Evolutionary conservation across 306 rosid species (phyloP).

Genomic region (Comarum palustre): DNA sequence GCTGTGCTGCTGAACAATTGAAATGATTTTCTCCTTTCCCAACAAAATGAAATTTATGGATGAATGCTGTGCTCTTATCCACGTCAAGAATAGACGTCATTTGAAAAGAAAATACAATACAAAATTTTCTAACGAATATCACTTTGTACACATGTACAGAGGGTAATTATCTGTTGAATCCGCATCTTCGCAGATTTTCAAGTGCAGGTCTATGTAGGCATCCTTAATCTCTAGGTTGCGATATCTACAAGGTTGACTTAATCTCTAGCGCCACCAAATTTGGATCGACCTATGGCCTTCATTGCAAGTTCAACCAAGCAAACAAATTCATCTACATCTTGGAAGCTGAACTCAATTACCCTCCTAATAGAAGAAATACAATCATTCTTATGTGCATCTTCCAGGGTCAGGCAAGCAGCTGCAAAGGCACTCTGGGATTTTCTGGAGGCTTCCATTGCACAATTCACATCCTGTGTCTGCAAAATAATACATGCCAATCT

Average conservation of each 20-base stretch:
- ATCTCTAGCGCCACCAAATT: conserved; percentile 59
- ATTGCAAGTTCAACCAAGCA: conserved; percentile 53
- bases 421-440: conserved; percentile 55
- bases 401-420: conserved; percentile 39
- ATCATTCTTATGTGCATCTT: conserved; percentile 49
- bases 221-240: no score
- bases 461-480: conserved; percentile 59
- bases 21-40: conserved; percentile 44
- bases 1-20: conserved; percentile 27
- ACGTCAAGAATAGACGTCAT: conserved; percentile 40
- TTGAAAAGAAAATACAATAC: conserved; percentile 34
- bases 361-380: conserved; percentile 51
- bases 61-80: conserved; percentile 47
- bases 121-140: conserved; percentile 64
- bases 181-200: conserved; percentile 40
- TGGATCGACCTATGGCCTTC: conserved; percentile 53
- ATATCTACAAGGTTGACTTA: conserved; percentile 59
- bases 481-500: conserved; percentile 23
- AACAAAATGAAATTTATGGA: conserved; percentile 44
- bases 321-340: conserved; percentile 65
- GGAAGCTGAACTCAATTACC: conserved; percentile 78
- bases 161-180: conserved; percentile 39
- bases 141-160: conserved; percentile 82
- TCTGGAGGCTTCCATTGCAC: conserved; percentile 69
- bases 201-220: conserved; percentile 29